These are phyloP conservation scores for Triticum aestivum DNA, from an alignment of 176 grass and related monocot species.

Conservation along the genomic window IWGSC_CS_RefSeq_v2.1 NC_057813.1:258763961-258764460, in stretches of 20 bases:
- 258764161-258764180: not conserved
- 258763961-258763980: not conserved
- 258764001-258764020: not conserved
- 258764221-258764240: not conserved
- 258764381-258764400: not conserved
- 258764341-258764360: not conserved
- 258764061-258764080: not conserved
- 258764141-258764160: not conserved
- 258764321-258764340: not conserved
- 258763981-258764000: not conserved
- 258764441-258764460: not conserved
- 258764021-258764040: too few species aligned
- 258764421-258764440: constrained; percentile 1
- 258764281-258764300: not conserved
- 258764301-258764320: constrained; percentile 7
- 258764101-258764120: not conserved
- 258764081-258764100: not conserved
- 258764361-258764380: not conserved
- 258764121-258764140: not conserved
- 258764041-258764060: not conserved
- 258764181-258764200: not conserved
- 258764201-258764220: not conserved
- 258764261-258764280: not conserved
- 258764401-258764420: not conserved
- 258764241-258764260: not conserved